Base-by-base conservation (phyloP, 140 eudicot species). In the Anethum foeniculum region DNA sequence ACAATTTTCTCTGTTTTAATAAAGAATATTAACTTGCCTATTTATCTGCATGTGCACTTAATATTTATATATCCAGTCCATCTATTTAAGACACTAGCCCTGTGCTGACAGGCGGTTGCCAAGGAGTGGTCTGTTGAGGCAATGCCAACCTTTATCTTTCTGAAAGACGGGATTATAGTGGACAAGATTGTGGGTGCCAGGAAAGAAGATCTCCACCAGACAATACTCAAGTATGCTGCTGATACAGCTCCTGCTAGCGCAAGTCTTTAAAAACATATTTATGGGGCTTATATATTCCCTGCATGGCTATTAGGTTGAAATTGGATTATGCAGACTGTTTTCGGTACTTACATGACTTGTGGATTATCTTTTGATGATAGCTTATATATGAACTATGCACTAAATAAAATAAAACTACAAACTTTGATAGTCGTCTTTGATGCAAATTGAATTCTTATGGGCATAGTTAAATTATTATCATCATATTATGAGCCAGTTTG, bases 141-240 rank as follows among this genome's bases (percentile, higher is more conserved):
- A 30, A 92, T 95, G 97, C 99, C 99, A 23, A 92, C 97, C 0
- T 95, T 95, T 81, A 2, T 95, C 81, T 89, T 92, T 83, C 21
- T 92, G 34, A 95, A 90, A 85, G 86, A 91, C 3, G 97, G 92
- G 48, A 38, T 38, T 1, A 0, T 71, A 39, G 76, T 71, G 76
- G 76, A 38, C 76, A 71, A 21, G 51, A 27, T 71, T 38, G 76
- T 71, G 28, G 76, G 76, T 71, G 76, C 76, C 38, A 71, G 41
- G 76, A 71, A 71, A 71, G 76, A 71, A 71, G 76, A 71, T 14
- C 48, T 71, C 27, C 76, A 71, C 76, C 76, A 71, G 48, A 38
- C 76, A 71, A 71, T 71, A 71, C 25, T 71, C 9, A 71, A 36
- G 76, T 12, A 71, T 19, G 46, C 76, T 71, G 43, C 48, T 71